phyloP scores from a whole-genome alignment of 768 basidiomycete species.

The Termitomyces sp. region DNA sequence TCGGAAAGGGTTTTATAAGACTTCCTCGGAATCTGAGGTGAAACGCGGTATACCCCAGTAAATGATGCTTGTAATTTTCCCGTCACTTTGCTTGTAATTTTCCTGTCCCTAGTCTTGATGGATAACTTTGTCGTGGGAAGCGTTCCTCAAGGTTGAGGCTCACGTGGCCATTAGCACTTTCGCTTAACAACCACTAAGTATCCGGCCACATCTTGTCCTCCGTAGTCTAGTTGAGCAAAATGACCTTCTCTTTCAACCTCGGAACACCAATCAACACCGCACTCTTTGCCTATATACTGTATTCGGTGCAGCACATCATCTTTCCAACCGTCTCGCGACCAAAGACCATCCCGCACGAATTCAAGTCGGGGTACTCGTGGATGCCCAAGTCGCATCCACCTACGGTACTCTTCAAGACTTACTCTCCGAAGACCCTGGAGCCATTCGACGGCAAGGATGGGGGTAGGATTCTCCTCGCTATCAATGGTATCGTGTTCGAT shows the following conservation, averaged over 20 bases:
- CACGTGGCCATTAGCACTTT: background rate
- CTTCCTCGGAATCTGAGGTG: background rate
- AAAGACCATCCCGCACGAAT: slow-evolving; percentile 53
- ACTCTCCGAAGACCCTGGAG: slow-evolving; percentile 70
- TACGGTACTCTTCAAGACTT: slow-evolving; percentile 70
- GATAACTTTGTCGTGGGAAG: too few species aligned
- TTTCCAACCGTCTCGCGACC: slow-evolving; percentile 58
- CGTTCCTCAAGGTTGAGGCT: background rate
- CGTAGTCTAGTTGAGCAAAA: slow-evolving; percentile 9
- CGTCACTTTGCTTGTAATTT: background rate
- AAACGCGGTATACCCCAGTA: background rate
- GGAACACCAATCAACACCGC: slow-evolving; percentile 79
- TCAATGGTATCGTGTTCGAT: slow-evolving; percentile 87
- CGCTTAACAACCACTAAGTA: too few species aligned
- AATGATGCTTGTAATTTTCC: background rate
- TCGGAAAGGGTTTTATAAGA: slow-evolving; percentile 15
- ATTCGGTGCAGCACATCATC: slow-evolving; percentile 67
- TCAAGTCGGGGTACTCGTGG: slow-evolving; percentile 88
- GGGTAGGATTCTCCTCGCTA: slow-evolving; percentile 75
- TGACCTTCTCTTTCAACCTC: slow-evolving; percentile 40
- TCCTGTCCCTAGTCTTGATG: too few species aligned
- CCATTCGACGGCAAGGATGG: slow-evolving; percentile 61
- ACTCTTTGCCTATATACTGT: slow-evolving; percentile 72
- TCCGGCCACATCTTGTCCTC: too few species aligned
- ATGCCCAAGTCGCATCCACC: slow-evolving; percentile 80